Percentiles rank a stretch among this genome's conserved stretches.
phyloP scores from a whole-genome alignment of 2,329 filamentous ascomycete genomes.

The Botrytis fragariae region DNA sequence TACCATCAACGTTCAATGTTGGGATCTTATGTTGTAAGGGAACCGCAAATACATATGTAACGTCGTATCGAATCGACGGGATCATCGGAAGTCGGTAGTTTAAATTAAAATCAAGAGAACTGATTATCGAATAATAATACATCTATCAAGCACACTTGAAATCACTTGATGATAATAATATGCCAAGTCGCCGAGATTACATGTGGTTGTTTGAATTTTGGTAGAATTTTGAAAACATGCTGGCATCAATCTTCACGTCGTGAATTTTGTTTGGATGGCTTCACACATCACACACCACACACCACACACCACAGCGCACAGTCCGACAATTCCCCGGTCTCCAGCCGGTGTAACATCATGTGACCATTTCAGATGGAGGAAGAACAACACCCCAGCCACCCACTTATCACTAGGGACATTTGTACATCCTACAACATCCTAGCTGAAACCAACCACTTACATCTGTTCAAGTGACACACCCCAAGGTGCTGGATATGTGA shows the following conservation, averaged over 20 bases:
- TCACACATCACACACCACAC: no score
- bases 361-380: neutral
- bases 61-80: conserved; percentile 16
- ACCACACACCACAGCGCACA: neutral
- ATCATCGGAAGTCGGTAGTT: neutral
- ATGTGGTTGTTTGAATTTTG: neutral
- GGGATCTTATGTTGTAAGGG: neutral
- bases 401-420: neutral
- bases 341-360: neutral
- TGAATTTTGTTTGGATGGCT: neutral
- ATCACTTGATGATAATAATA: neutral
- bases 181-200: neutral
- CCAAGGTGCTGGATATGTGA: neutral
- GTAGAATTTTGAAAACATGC: neutral
- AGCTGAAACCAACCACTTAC: conserved; percentile 2
- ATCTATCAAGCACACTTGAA: neutral
- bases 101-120: neutral
- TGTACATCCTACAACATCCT: neutral
- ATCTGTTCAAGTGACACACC: neutral
- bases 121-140: neutral
- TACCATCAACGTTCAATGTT: neutral
- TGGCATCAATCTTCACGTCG: neutral
- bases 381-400: neutral
- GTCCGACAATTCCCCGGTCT: neutral
- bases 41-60: conserved; percentile 13